Base-by-base conservation (phyloP, 129 eudicot genomes). In the Erigeron canadensis region DNA sequence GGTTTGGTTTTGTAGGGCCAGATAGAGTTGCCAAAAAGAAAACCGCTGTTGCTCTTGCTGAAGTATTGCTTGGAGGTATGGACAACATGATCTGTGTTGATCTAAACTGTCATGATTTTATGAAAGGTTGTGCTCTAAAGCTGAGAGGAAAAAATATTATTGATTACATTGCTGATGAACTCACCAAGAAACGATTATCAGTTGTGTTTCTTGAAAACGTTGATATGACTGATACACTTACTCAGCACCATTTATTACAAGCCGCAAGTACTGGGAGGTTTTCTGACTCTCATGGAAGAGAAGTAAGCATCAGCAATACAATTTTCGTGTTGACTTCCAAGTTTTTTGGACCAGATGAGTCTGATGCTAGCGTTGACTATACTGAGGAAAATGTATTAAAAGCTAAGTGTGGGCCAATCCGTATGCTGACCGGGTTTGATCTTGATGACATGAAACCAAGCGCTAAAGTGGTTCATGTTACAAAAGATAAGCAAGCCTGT, bases 221-320 rank as follows among this genome's bases (percentile, higher is more conserved):
- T 0, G 93, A 87, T 9, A 66, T 58, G 70, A 92, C 97, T 38
- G 97, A 89, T 84, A 41, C 64, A 6, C 75, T 79, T 60, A 80
- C 84, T 50, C 97, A 82, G 69, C 81, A 72, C 28, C 87, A 86
- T 76, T 72, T 94, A 79, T 84, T 80, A 9, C 78, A 69, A 43
- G 99, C 99, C 46, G 75, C 80, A 38, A 84, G 64, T 55, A 81
- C 80, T 0, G 96, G 99, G 55, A 74, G 83, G 67, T 86, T 89
- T 63, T 72, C 84, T 0, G 96, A 94, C 68, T 82, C 95, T 46
- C 85, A 81, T 64, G 93, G 96, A 44, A 74, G 99, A 60, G 99
- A 94, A 75, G 80, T 90, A 55, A 75, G 84, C 68, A 81, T 86
- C 19, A 72, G 82, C 46, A 94, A 90, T 71, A 47, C 91, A 3